phyloP scores from a whole-genome alignment of 306 rosid species.

The Arachis hypogaea region DNA sequence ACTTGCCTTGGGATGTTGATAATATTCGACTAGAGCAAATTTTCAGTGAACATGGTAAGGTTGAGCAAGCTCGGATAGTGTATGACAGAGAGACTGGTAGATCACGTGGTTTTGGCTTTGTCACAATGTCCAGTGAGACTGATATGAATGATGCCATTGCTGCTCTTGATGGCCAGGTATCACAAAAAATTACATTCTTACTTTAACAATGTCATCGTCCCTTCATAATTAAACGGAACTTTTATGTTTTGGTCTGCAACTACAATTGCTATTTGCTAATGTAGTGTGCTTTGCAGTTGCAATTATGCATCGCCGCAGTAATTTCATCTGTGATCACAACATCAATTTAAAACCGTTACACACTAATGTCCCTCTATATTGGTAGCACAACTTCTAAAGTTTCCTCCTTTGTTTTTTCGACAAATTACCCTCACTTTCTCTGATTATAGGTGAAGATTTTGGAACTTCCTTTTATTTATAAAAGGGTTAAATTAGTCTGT shows the following conservation, averaged over 20 bases:
- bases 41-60: conserved; percentile 82
- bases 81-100: conserved; percentile 89
- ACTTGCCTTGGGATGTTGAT: conserved; percentile 91
- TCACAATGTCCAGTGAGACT: conserved; percentile 70
- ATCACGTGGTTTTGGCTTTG: conserved; percentile 98
- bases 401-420: no score
- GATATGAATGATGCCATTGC: conserved; percentile 87
- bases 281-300: background rate
- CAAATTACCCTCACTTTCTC: no score
- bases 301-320: no score
- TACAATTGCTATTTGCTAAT: no score
- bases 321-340: no score
- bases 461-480: no score
- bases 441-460: no score
- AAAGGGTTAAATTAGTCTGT: no score
- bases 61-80: conserved; percentile 72
- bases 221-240: conserved; percentile 10
- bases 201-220: conserved; percentile 2
- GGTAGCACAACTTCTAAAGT: background rate
- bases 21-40: conserved; percentile 65
- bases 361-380: conserved; percentile 1
- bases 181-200: conserved; percentile 8
- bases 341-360: background rate
- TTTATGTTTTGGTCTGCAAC: no score
- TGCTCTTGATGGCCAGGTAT: conserved; percentile 98